These are phyloP conservation scores for Ogataea ganodermae DNA, from an alignment of 805 yeast genomes.

Conservation along the genomic window DNA sequence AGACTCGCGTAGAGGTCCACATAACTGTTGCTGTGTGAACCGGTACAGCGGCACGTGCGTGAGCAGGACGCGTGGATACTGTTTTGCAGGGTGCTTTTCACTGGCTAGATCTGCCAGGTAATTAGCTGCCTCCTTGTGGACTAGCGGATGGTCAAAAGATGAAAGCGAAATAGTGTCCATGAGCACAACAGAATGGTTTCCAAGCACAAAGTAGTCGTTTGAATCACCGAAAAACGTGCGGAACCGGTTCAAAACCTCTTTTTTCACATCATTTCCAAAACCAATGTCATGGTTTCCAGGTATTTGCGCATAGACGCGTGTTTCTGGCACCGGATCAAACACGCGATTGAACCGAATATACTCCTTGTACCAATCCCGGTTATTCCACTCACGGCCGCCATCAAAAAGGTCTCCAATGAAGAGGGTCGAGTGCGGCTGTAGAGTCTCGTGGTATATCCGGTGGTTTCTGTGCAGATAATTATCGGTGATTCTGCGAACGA, in stretches of 20 bases:
- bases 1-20: conserved; percentile 81
- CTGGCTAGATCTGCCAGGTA: conserved; percentile 49
- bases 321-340: conserved; percentile 47
- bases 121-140: conserved; percentile 49
- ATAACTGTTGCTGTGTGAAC: conserved; percentile 52
- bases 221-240: conserved; percentile 72
- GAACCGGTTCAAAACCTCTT: conserved; percentile 61
- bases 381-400: conserved; percentile 67
- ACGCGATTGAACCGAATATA: conserved; percentile 64
- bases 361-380: conserved; percentile 62
- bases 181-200: conserved; percentile 71
- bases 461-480: conserved; percentile 79
- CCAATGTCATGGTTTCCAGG: conserved; percentile 99
- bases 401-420: conserved; percentile 93
- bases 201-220: conserved; percentile 53
- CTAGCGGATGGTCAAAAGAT: conserved; percentile 46
- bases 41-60: conserved; percentile 89
- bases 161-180: conserved; percentile 82
- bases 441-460: conserved; percentile 52
- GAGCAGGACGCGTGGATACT: conserved; percentile 66
- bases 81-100: conserved; percentile 23
- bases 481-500: conserved; percentile 67
- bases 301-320: conserved; percentile 44
- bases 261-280: conserved; percentile 70
- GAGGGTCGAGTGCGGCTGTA: conserved; percentile 74